These are phyloP conservation scores for Arachnopeziza araneosa DNA, from an alignment of 2,329 filamentous ascomycete genomes.

Conservation along the genomic window DNA sequence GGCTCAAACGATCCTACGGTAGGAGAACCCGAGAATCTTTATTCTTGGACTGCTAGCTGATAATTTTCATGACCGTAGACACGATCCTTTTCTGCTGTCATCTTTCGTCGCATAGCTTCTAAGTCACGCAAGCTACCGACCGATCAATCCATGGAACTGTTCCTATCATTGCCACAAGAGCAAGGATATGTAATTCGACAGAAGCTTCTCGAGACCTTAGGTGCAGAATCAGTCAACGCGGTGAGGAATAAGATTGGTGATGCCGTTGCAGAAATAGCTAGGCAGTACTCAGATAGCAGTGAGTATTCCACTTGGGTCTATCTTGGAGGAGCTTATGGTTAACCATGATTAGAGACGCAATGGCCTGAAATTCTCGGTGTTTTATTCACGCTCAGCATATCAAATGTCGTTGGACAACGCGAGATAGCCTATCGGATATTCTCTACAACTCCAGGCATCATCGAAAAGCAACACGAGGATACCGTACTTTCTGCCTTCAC, in stretches of 20 bases:
- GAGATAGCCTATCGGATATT: constrained; percentile 95
- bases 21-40: constrained; percentile 7
- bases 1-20: constrained; percentile 49
- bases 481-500: constrained; percentile 85
- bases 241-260: constrained; percentile 96
- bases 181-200: constrained; percentile 74
- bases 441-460: constrained; percentile 88
- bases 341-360: constrained; percentile 55
- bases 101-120: constrained; percentile 89
- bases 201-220: constrained; percentile 75
- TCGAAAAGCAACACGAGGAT: constrained; percentile 91
- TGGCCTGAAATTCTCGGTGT: constrained; percentile 87
- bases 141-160: constrained; percentile 73
- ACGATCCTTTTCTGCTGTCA: constrained; percentile 85
- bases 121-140: constrained; percentile 75
- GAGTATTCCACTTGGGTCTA: constrained; percentile 34
- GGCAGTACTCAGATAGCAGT: constrained; percentile 93
- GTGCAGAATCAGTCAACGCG: constrained; percentile 63
- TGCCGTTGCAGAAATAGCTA: constrained; percentile 90
- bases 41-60: constrained; percentile 6
- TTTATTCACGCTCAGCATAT: constrained; percentile 87
- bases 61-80: constrained; percentile 47
- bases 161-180: constrained; percentile 69
- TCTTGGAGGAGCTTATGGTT: constrained; percentile 4
- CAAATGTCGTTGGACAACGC: constrained; percentile 72